A percentile compares a stretch with the other conserved stretches of the same genome.
phyloP scores from a whole-genome alignment of 495 filamentous ascomycete species.

The Penicillium argentinense region DNA sequence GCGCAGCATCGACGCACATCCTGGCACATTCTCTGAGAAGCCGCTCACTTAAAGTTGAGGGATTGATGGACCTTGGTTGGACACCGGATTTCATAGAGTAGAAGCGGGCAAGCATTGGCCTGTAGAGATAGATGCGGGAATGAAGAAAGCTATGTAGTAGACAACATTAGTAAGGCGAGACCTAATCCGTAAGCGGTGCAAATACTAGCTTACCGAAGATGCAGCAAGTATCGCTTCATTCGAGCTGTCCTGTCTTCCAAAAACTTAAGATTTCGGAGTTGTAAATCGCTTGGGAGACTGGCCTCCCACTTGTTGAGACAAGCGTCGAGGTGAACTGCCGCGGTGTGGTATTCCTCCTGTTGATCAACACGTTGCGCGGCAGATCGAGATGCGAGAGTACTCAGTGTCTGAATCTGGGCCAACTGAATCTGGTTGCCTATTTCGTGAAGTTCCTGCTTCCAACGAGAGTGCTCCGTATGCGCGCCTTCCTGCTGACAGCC shows the following conservation, averaged over 20 bases:
- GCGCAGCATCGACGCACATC: conserved; percentile 22
- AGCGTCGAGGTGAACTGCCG: conserved; percentile 20
- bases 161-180: background rate
- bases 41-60: conserved; percentile 13
- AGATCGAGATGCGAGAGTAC: conserved; percentile 9
- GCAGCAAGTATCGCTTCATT: conserved; percentile 19
- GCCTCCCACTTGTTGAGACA: conserved; percentile 25
- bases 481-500: background rate
- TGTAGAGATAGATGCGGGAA: conserved; percentile 20
- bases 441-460: conserved; percentile 16
- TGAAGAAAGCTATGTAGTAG: conserved; percentile 13
- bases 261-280: conserved; percentile 8
- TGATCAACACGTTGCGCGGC: conserved; percentile 12
- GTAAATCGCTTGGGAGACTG: conserved; percentile 15
- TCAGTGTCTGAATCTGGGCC: conserved; percentile 21
- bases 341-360: conserved; percentile 23
- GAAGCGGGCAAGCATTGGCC: conserved; percentile 21
- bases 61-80: background rate
- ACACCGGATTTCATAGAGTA: conserved; percentile 14
- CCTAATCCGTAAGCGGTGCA: background rate
- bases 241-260: conserved; percentile 9
- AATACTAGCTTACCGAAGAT: conserved; percentile 17
- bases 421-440: conserved; percentile 26
- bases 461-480: background rate
- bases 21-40: conserved; percentile 19